Evolutionary conservation across 2,329 filamentous ascomycete species (phyloP).

Genomic region (Cyphellophora attinorum): DNA sequence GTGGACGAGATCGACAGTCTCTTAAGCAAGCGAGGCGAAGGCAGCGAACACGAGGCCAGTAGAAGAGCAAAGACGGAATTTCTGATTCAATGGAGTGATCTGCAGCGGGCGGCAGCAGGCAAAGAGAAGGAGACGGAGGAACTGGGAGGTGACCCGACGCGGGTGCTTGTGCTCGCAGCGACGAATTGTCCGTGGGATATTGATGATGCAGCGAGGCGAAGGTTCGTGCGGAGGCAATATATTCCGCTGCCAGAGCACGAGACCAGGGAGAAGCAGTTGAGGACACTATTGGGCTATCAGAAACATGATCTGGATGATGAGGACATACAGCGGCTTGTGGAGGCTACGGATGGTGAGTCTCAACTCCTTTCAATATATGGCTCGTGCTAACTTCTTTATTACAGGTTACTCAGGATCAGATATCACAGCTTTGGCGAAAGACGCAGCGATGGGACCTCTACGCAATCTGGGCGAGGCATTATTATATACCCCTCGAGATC

Average conservation of each 20-base stretch:
- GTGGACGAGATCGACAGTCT: constrained; percentile 97
- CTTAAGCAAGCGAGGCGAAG: constrained; percentile 67
- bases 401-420: constrained; percentile 98
- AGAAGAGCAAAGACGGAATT: constrained; percentile 96
- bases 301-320: constrained; percentile 66
- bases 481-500: constrained; percentile 83
- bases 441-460: constrained; percentile 93
- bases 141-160: constrained; percentile 60
- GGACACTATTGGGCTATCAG: constrained; percentile 73
- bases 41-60: constrained; percentile 82
- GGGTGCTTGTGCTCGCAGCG: constrained; percentile 86
- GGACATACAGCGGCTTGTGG: constrained; percentile 67
- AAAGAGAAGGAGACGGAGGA: constrained; percentile 35
- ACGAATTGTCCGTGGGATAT: constrained; percentile 98
- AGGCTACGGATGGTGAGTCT: constrained; percentile 67
- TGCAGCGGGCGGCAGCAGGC: constrained; percentile 84
- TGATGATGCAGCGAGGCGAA: constrained; percentile 81
- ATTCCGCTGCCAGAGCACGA: constrained; percentile 83
- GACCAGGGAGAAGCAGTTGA: constrained; percentile 70
- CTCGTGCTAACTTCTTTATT: constrained; percentile 9
- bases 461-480: constrained; percentile 82
- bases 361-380: not conserved
- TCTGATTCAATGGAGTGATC: constrained; percentile 90
- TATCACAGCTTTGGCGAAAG: constrained; percentile 92
- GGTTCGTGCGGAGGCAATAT: constrained; percentile 90